Base-by-base conservation (phyloP, 768 basidiomycete species). In the Solioccasus polychromus region DNA sequence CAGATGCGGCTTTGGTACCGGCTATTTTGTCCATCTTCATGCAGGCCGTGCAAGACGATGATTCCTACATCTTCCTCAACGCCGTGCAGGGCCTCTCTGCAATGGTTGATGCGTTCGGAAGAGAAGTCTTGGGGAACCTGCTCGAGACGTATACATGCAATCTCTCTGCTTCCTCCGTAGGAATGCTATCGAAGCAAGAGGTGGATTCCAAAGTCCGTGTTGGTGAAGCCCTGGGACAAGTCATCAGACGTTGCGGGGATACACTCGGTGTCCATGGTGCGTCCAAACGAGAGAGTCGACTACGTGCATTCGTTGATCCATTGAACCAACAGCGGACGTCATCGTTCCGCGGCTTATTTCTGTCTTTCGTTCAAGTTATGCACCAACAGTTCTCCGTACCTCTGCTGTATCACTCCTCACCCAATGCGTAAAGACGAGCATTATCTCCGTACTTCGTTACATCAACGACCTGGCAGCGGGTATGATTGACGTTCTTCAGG, bases 41-140 rank as follows among this genome's bases (percentile, higher is more conserved):
- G 51, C 82, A 89, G 58, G 78, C 83, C 0, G 67, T 94, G 5
- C 86, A 91, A 58, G 92, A 96, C 50, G 88, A 93, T 30, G 95
- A 98, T 58, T 92, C 90, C n/a, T 97, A 92, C 64, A 82, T 97
- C 44, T 97, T 92, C 60, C 71, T 97, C 42, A 92, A 92, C 59
- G 92, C 88, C 1, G 85, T 95, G 12, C 90, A 93, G 57, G 94
- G 94, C 0, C 74, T 98, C 1, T 79, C 85, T n/a, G 81, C 78
- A 4, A 83, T 97, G 78, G 92, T 86, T 0, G 84, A 92, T 55
- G 73, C 72, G 2, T 80, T 83, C 48, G 65, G 63, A 19, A 78
- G 76, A 51, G 84, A 90, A 10, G 83, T 93, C 11, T 63, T 94
- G 8, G 70, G 71, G 45, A 69, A 73, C 5, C 71, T 96, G 20